Evolutionary conservation across 2,329 filamentous ascomycete genomes (phyloP).

Genomic region (Coleophoma eucalyptorum): DNA sequence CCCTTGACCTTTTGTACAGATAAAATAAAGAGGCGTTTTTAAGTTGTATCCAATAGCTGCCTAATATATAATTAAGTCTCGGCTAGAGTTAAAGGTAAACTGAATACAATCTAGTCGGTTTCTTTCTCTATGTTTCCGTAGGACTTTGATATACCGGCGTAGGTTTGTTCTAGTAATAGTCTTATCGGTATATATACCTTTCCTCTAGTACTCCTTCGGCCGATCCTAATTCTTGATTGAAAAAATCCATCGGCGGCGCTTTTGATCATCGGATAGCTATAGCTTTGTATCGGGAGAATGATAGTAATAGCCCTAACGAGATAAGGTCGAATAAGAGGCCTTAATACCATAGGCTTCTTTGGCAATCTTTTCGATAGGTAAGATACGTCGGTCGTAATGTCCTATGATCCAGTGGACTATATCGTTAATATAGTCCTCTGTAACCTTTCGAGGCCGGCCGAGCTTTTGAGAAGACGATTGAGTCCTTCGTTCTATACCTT

Average conservation of each 20-base stretch:
- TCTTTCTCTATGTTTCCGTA: neutral
- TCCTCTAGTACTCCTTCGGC: neutral
- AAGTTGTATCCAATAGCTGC: conserved; percentile 12
- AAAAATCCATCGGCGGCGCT: neutral
- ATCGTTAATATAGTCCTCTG: neutral
- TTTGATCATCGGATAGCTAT: neutral
- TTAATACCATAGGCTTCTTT: neutral
- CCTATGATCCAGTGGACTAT: neutral
- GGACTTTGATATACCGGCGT: neutral
- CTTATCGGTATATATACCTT: neutral
- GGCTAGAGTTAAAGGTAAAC: conserved; percentile 2
- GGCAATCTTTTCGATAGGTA: neutral
- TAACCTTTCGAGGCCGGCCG: too few species aligned
- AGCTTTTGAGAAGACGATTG: too few species aligned
- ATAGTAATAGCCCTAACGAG: neutral
- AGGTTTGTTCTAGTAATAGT: neutral
- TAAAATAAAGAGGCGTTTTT: conserved; percentile 8
- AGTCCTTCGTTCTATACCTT: too few species aligned
- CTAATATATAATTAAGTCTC: conserved; percentile 1
- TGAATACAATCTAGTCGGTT: neutral
- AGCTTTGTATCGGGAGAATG: neutral
- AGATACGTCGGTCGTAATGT: neutral
- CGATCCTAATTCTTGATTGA: neutral
- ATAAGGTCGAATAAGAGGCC: neutral
- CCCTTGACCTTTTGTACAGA: conserved; percentile 9